A percentile compares a stretch with the other conserved stretches of the same genome.
Conservation (phyloP, 2,329 filamentous ascomycete species). For the Aspergillus brasiliensis region DNA sequence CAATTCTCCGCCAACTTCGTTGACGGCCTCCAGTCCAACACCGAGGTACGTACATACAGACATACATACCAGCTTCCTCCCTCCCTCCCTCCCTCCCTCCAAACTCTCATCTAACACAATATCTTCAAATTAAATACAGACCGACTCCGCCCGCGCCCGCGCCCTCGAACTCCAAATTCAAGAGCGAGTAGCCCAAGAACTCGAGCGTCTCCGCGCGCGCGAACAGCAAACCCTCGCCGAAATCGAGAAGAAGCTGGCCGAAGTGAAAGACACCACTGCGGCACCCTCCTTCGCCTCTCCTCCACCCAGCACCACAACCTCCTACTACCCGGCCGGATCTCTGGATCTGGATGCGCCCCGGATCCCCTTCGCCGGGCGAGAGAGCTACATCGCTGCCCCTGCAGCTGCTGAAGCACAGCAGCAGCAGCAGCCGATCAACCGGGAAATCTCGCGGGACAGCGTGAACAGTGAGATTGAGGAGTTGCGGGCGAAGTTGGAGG, state of each 20-base stretch:
- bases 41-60: slow-evolving; percentile 72
- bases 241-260: slow-evolving; percentile 63
- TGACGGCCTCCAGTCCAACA: slow-evolving; percentile 78
- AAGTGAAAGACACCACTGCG: slow-evolving; percentile 35
- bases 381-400: slow-evolving; percentile 30
- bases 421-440: slow-evolving; percentile 31
- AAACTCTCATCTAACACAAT: neutral
- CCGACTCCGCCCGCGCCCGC: slow-evolving; percentile 82
- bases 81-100: neutral
- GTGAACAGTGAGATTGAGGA: slow-evolving; percentile 61
- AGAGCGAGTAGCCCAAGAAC: slow-evolving; percentile 80
- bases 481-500: slow-evolving; percentile 61
- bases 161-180: slow-evolving; percentile 85
- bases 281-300: slow-evolving; percentile 31
- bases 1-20: slow-evolving; percentile 80
- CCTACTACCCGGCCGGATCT: slow-evolving; percentile 31
- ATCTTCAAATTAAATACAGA: slow-evolving; percentile 56
- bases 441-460: slow-evolving; percentile 53
- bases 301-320: slow-evolving; percentile 18
- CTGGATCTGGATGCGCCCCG: slow-evolving; percentile 45
- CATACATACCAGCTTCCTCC: too few species aligned
- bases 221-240: slow-evolving; percentile 69
- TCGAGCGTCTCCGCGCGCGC: slow-evolving; percentile 73
- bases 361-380: slow-evolving; percentile 46
- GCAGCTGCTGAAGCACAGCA: slow-evolving; percentile 17